Evolutionary conservation across 495 filamentous ascomycete genomes (phyloP).

Genomic region (Usnea hakonensis): DNA sequence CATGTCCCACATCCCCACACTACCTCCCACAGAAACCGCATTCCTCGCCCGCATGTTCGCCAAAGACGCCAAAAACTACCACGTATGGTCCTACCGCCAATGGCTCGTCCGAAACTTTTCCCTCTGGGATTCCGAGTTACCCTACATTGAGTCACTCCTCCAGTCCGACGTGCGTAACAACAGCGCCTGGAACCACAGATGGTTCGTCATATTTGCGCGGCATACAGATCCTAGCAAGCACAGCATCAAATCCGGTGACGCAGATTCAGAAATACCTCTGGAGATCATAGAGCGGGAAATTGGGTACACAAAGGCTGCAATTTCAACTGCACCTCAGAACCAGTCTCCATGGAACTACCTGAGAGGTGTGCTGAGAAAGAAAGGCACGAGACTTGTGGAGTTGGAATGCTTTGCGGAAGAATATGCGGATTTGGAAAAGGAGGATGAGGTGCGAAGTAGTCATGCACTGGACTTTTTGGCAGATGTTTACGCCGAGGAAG

Average conservation of each 20-base stretch:
- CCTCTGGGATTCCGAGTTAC: constrained; percentile 65
- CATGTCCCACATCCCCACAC: constrained; percentile 55
- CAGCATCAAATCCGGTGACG: constrained; percentile 30
- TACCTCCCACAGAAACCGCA: constrained; percentile 52
- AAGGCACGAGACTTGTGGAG: constrained; percentile 46
- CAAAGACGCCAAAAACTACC: constrained; percentile 91
- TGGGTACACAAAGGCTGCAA: constrained; percentile 59
- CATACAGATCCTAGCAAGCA: constrained; percentile 19
- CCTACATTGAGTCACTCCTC: constrained; percentile 61
- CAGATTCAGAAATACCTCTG: constrained; percentile 40
- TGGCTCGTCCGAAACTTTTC: constrained; percentile 80
- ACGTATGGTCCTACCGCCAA: constrained; percentile 95
- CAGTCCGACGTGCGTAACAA: constrained; percentile 83
- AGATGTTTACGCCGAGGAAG: constrained; percentile 63
- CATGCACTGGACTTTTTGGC: constrained; percentile 89
- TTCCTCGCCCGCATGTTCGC: constrained; percentile 79
- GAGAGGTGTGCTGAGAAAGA: constrained; percentile 61
- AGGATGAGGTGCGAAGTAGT: constrained; percentile 53
- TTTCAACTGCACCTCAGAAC: constrained; percentile 80
- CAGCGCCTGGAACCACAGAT: constrained; percentile 94
- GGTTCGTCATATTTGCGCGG: constrained; percentile 76
- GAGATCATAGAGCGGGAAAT: constrained; percentile 68
- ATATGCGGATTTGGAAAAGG: constrained; percentile 50
- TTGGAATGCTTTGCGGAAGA: constrained; percentile 57
- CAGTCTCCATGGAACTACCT: constrained; percentile 90